Base-by-base conservation (phyloP, 164 flowering plant species). In the Malania oleifera region DNA sequence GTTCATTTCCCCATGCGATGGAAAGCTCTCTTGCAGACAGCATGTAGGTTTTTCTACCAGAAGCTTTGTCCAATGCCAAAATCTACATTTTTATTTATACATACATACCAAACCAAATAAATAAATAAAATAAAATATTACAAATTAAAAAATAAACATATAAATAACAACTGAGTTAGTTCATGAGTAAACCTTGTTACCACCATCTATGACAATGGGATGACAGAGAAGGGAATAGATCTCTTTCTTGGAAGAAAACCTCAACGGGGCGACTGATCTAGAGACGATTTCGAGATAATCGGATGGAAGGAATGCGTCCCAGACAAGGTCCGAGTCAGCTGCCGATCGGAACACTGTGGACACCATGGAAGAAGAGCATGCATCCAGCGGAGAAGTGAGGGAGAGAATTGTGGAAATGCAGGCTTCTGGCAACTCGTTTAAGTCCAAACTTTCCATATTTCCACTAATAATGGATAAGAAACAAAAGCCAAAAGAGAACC, bases 251-350 rank as follows among this genome's bases (percentile, higher is more conserved):
- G 83, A 75, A 0, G 72, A 45, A 39, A 57, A 80, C 54, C 10
- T 35, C 29, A 71, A 2, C 1, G 82, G 70, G 23, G 60, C 38
- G 48, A 64, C 71, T 8, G 69, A 63, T 15, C 70, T 60, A 0
- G 76, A 67, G 2, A 81, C 7, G 9, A 81, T 64, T 3, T 76
- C 60, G 2, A 28, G 24, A 35, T 64, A 81, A 69, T 81, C 78
- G 0, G 55, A 19, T 7, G 86, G 91, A 55, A 83, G 64, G 61
- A 83, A 78, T 6, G 54, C 74, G 57, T 78, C 79, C 92, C 87
- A 86, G 17, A 75, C 70, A 19, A 27, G 1, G 46, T 83, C 79
- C 0, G 80, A 76, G 23, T 81, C 80, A 0, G 68, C 74, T 0
- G 71, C 70, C 0, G 44, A 59, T 0, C 60, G 70, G 18, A 77